Percentiles rank a stretch among this genome's conserved stretches.
These are phyloP conservation scores for Capsella bursapastoris DNA, from an alignment of 345 rosid genomes.

Conservation along the genomic window DNA sequence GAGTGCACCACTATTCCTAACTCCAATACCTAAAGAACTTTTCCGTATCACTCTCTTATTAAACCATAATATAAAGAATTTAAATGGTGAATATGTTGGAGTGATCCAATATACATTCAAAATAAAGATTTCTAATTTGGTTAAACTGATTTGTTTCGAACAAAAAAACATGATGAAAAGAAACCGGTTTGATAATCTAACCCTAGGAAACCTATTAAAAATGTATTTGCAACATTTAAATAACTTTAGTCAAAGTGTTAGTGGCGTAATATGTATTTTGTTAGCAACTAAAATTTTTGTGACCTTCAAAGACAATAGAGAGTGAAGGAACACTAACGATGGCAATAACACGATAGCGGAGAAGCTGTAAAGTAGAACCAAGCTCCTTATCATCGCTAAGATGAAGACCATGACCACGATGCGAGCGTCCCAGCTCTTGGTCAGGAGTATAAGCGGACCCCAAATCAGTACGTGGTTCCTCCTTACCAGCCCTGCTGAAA, in stretches of 20 bases:
- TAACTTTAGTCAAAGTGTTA: no score
- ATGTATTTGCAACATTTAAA: no score
- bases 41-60: neutral
- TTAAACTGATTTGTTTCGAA: no score
- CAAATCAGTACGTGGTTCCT: neutral
- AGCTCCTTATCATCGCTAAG: conserved; percentile 9
- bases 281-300: no score
- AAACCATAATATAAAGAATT: neutral
- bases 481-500: conserved; percentile 19
- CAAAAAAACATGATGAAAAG: no score
- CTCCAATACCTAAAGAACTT: conserved; percentile 63
- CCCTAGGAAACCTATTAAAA: no score
- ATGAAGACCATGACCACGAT: conserved; percentile 41
- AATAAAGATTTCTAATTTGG: no score
- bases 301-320: no score
- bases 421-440: conserved; percentile 32
- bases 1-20: conserved; percentile 76
- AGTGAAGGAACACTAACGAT: conserved; percentile 39
- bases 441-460: conserved; percentile 33
- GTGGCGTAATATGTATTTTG: no score
- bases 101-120: no score
- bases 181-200: no score
- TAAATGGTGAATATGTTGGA: no score
- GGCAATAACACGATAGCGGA: conserved; percentile 54
- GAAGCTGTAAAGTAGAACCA: conserved; percentile 37